phyloP scores from a whole-genome alignment of 768 basidiomycete genomes.

The Galerina sulciceps region DNA sequence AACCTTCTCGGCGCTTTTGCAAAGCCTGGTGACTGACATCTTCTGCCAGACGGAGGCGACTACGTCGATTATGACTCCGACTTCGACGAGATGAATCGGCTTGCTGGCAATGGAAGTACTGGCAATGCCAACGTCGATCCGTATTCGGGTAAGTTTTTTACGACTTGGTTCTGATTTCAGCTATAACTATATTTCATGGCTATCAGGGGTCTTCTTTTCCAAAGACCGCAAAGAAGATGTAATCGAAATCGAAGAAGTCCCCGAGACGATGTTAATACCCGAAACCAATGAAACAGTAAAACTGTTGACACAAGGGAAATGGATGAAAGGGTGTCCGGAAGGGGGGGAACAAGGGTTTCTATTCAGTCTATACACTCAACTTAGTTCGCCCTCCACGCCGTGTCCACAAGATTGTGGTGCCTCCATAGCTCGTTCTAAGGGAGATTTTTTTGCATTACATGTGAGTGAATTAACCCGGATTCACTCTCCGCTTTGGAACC shows the following conservation, averaged over 20 bases:
- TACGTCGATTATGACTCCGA: conserved; percentile 87
- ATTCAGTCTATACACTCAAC: conserved; percentile 81
- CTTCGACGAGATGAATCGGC: conserved; percentile 49
- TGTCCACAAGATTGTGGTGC: conserved; percentile 83
- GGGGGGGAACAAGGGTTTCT: conserved; percentile 89
- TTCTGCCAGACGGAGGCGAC: conserved; percentile 44
- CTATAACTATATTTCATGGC: background rate
- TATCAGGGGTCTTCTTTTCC: conserved; percentile 90
- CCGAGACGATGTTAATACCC: conserved; percentile 53
- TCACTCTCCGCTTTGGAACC: conserved; percentile 9
- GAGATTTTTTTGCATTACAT: conserved; percentile 82
- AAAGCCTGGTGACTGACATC: background rate
- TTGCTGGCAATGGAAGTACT: conserved; percentile 33
- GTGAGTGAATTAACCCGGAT: conserved; percentile 50
- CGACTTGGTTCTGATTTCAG: conserved; percentile 4
- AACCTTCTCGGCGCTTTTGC: background rate
- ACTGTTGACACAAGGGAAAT: conserved; percentile 86
- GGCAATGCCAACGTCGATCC: conserved; percentile 75
- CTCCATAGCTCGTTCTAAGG: conserved; percentile 61
- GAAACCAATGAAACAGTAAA: conserved; percentile 51
- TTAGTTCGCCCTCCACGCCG: conserved; percentile 61
- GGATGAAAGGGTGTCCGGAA: conserved; percentile 98
- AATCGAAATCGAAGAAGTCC: conserved; percentile 87
- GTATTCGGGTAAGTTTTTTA: conserved; percentile 69
- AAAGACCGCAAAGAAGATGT: conserved; percentile 92